Percentiles rank a stretch among this genome's conserved stretches.
These are phyloP conservation scores for Vitellaria paradoxa DNA, from an alignment of 179 eudicot species.

Conservation along the genomic window DNA sequence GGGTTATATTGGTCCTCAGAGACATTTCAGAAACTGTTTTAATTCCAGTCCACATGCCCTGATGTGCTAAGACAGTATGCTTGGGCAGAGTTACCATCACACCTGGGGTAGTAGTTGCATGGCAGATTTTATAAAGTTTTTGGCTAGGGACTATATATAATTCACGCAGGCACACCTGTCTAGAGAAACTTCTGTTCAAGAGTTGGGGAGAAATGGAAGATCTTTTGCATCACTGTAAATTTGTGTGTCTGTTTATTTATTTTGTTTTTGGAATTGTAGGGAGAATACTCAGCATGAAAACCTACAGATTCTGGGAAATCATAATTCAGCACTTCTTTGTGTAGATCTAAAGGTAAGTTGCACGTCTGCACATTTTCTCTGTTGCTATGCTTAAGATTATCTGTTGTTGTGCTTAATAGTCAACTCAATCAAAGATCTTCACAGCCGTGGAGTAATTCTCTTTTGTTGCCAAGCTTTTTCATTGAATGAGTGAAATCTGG, in stretches of 20 bases:
- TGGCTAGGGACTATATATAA: not conserved
- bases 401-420: not conserved
- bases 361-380: not conserved
- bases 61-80: not conserved
- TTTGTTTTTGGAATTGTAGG: slow-evolving; percentile 45
- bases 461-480: not conserved
- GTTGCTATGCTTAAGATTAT: no score
- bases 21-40: not conserved
- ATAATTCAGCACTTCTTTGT: slow-evolving; percentile 52
- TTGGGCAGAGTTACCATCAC: not conserved
- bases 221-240: slow-evolving; percentile 2
- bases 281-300: slow-evolving; percentile 57
- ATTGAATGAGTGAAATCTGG: not conserved
- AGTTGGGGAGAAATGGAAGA: not conserved
- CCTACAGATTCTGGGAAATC: slow-evolving; percentile 51
- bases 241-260: not conserved
- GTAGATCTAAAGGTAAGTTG: slow-evolving; percentile 76
- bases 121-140: not conserved
- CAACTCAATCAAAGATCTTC: not conserved
- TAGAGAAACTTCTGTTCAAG: not conserved
- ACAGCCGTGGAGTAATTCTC: not conserved
- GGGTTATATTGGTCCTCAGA: not conserved
- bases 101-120: not conserved
- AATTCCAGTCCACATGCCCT: not conserved
- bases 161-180: not conserved